Conservation (phyloP, 345 rosid species). For the Pugionium cornutum region DNA sequence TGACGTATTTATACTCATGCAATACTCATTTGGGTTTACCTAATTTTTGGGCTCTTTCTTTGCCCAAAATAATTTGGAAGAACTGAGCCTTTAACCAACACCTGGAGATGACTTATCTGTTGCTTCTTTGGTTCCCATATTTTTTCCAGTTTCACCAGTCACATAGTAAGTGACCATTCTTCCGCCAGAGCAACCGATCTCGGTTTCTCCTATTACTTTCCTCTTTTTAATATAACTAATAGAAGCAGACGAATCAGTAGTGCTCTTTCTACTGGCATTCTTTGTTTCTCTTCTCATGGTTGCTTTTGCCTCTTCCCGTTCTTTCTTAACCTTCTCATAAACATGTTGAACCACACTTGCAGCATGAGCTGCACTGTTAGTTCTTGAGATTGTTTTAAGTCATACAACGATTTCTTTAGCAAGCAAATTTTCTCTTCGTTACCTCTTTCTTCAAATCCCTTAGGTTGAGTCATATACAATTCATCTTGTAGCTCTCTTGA, state of each 20-base stretch:
- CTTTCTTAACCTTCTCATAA: conserved; percentile 59
- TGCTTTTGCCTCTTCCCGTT: conserved; percentile 62
- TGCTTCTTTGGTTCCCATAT: conserved; percentile 26
- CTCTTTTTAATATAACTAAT: conserved; percentile 53
- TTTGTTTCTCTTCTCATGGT: conserved; percentile 49
- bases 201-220: conserved; percentile 49
- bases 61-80: too few relatives aligned
- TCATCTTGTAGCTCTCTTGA: too few relatives aligned
- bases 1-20: too few relatives aligned
- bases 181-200: conserved; percentile 35
- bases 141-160: conserved; percentile 30
- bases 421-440: too few relatives aligned
- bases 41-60: too few relatives aligned
- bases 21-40: too few relatives aligned
- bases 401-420: too few relatives aligned
- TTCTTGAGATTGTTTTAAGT: conserved; percentile 51
- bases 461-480: too few relatives aligned
- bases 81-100: too few relatives aligned
- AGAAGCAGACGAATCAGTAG: conserved; percentile 34
- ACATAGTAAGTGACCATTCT: conserved; percentile 33
- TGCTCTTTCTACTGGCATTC: conserved; percentile 43
- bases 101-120: conserved; percentile 43
- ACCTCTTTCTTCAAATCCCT: too few relatives aligned
- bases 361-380: conserved; percentile 59
- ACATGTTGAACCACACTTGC: conserved; percentile 60